Evolutionary conservation across 768 basidiomycete genomes (phyloP).

Genomic region (Lyophyllum shimeji): DNA sequence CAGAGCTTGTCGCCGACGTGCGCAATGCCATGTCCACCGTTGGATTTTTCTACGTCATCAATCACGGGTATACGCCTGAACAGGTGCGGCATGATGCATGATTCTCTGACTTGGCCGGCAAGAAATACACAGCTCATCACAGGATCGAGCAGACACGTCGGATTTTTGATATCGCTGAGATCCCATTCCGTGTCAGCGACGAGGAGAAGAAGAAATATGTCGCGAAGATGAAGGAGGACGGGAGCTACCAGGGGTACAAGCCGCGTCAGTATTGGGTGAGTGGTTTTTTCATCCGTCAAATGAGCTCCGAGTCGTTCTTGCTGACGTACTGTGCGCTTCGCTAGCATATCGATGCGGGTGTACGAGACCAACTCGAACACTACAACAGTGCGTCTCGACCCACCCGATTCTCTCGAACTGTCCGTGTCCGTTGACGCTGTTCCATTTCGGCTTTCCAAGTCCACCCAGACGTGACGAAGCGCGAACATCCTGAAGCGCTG

Average conservation of each 20-base stretch:
- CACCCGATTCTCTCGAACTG: background rate
- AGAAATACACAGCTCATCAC: no score
- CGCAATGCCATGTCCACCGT: slow-evolving; percentile 41
- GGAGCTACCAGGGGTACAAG: slow-evolving; percentile 42
- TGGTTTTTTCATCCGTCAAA: background rate
- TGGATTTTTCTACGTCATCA: no score
- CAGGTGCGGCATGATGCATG: no score
- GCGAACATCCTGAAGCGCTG: slow-evolving; percentile 33
- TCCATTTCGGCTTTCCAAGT: slow-evolving; percentile 21
- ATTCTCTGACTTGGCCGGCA: no score
- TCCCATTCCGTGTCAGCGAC: slow-evolving; percentile 36
- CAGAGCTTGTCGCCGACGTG: slow-evolving; percentile 38
- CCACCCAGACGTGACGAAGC: slow-evolving; percentile 30
- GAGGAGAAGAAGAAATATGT: slow-evolving; percentile 40
- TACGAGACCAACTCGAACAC: slow-evolving; percentile 33
- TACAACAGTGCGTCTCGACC: slow-evolving; percentile 51
- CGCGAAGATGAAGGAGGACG: slow-evolving; percentile 33
- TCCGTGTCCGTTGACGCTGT: no score
- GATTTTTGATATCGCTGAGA: slow-evolving; percentile 45
- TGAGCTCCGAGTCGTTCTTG: background rate
- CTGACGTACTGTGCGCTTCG: background rate
- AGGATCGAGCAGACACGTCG: slow-evolving; percentile 30
- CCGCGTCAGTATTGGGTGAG: slow-evolving; percentile 21
- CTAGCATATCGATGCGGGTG: slow-evolving; percentile 58
- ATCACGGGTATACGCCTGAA: no score